Evolutionary conservation across 345 rosid genomes (phyloP).

Genomic region (rapeseed (Brassica napus)): DNA sequence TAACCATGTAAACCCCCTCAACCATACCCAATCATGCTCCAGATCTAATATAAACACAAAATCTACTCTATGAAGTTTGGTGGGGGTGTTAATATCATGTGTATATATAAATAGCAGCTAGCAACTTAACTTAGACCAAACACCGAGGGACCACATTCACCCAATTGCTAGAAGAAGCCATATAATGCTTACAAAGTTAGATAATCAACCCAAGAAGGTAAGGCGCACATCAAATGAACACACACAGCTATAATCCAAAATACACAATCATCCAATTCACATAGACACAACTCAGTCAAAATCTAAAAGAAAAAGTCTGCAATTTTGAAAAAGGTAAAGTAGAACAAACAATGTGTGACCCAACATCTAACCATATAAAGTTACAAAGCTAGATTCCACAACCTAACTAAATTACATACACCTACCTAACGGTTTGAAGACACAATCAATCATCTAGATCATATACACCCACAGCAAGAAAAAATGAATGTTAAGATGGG

Average conservation of each 20-base stretch:
- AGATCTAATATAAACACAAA: conserved; percentile 13
- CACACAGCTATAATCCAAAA: background rate
- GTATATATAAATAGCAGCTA: conserved; percentile 13
- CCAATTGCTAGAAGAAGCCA: conserved; percentile 25
- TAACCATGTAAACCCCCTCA: conserved; percentile 1
- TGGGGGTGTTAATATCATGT: conserved; percentile 23
- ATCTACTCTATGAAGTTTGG: conserved; percentile 11
- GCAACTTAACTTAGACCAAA: conserved; percentile 24
- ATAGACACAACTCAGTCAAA: background rate
- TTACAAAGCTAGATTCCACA: background rate
- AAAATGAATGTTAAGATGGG: conserved; percentile 1
- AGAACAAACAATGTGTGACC: background rate
- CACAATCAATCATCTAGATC: conserved; percentile 3
- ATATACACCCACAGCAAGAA: background rate
- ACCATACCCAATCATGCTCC: background rate
- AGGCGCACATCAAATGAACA: conserved; percentile 22
- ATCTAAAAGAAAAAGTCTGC: background rate
- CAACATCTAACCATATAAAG: background rate
- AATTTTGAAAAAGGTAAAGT: background rate
- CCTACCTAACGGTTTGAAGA: background rate
- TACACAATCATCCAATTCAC: background rate
- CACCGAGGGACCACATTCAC: conserved; percentile 33
- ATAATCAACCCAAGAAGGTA: conserved; percentile 19
- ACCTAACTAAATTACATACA: conserved; percentile 1
- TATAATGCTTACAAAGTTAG: conserved; percentile 23